These are phyloP conservation scores for Blastocystis sp. DNA, from an alignment of 352 stramenopile species.

Conservation along the genomic window DNA sequence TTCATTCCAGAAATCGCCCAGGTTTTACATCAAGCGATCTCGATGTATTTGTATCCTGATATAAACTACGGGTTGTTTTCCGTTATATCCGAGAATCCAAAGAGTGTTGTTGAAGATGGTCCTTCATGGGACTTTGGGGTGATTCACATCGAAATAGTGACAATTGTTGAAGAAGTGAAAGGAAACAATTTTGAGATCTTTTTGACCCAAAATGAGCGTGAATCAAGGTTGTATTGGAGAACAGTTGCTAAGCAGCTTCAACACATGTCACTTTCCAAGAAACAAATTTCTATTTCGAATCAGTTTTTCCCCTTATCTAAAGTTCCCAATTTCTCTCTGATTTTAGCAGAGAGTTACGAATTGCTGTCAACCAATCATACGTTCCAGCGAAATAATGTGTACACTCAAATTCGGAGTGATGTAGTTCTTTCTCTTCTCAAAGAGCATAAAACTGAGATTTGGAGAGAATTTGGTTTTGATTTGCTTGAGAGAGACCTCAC, in stretches of 20 bases:
- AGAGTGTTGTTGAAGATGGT: neutral
- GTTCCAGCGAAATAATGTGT: neutral
- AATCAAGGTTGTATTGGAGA: neutral
- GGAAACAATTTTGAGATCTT: slow-evolving; percentile 27
- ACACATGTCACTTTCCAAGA: neutral
- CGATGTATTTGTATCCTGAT: neutral
- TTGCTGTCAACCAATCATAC: slow-evolving; percentile 28
- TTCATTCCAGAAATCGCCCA: slow-evolving; percentile 42
- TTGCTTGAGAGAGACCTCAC: neutral
- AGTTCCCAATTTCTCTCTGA: neutral
- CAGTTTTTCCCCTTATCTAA: neutral
- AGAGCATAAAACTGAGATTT: slow-evolving; percentile 2
- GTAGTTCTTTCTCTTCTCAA: neutral
- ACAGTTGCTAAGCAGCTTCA: neutral
- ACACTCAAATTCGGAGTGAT: neutral
- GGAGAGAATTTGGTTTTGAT: neutral
- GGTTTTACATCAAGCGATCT: slow-evolving; percentile 7
- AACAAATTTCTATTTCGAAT: slow-evolving; percentile 18
- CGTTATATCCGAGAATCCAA: neutral
- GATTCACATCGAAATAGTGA: slow-evolving; percentile 5
- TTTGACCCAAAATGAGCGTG: neutral
- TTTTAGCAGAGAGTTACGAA: slow-evolving; percentile 32
- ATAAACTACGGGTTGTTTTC: neutral
- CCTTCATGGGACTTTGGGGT: slow-evolving; percentile 14
- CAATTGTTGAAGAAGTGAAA: slow-evolving; percentile 7